Percentiles rank a stretch among this genome's conserved stretches.
Conservation (phyloP, 2,329 filamentous ascomycete species). For the Ophiocordyceps polyrhachis-furcata region DNA sequence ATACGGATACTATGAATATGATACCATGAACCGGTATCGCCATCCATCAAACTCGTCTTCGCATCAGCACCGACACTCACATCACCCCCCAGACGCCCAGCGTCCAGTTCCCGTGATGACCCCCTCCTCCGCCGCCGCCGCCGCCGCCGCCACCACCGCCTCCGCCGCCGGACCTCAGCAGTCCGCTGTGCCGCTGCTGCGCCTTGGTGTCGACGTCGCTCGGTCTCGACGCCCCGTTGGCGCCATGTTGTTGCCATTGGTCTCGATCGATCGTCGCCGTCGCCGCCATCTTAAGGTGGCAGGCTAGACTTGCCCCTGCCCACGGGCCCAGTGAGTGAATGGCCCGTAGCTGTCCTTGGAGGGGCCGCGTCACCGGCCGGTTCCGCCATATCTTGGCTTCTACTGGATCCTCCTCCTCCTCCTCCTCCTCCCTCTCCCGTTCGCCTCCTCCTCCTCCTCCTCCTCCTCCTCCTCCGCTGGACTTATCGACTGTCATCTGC, state of each 20-base stretch:
- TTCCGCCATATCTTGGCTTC: conserved; percentile 18
- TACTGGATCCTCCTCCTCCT: conserved; percentile 14
- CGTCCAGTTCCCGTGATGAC: conserved; percentile 35
- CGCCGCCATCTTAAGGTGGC: conserved; percentile 48
- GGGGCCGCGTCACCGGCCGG: conserved; percentile 17
- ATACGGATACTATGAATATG: too few species aligned
- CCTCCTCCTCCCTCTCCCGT: conserved; percentile 8
- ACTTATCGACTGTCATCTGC: conserved; percentile 6
- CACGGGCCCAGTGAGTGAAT: conserved; percentile 55
- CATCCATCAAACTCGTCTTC: too few species aligned
- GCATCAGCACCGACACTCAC: too few species aligned
- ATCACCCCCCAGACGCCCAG: conserved; percentile 41
- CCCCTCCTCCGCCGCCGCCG: conserved; percentile 26
- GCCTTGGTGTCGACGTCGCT: conserved; percentile 39
- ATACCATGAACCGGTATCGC: too few species aligned
- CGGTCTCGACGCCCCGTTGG: conserved; percentile 38
- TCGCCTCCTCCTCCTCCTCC: conserved; percentile 6
- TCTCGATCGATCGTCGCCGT: conserved; percentile 55
- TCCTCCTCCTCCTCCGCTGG: conserved; percentile 8
- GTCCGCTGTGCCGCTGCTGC: conserved; percentile 43
- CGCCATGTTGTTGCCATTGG: conserved; percentile 48
- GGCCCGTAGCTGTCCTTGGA: conserved; percentile 43
- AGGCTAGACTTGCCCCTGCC: conserved; percentile 53
- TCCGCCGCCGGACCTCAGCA: conserved; percentile 26
- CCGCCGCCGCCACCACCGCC: conserved; percentile 37